Evolutionary conservation across 2,329 filamentous ascomycete genomes (phyloP), one percentile per base, ranked within the genome.

Genomic region (Fusarium graminum): DNA sequence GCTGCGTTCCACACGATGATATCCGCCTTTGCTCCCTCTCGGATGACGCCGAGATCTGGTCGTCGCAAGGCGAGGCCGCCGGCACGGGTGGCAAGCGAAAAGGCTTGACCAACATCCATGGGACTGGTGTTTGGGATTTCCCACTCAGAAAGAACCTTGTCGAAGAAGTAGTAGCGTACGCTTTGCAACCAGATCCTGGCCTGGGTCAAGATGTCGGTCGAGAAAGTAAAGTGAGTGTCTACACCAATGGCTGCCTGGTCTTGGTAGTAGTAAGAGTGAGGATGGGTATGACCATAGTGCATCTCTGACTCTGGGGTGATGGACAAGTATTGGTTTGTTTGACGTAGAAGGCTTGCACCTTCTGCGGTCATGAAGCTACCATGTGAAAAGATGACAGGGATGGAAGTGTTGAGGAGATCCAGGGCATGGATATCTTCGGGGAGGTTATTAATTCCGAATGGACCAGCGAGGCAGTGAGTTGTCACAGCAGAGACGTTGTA

Each of bases 271-370:
- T 82, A 77, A 17, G 75, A 78, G 36, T 74, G 69, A 2, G 79
- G 77, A 57, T 87, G 83, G 1, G 75, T 77, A 66, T 86, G 83
- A n/a, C 86, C 85, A 72, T 82, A 87, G 70, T 86, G 84, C 78
- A 86, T 82, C 67, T 88, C 86, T 0, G 83, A 85, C 68, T 88
- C 86, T 2, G 85, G 84, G 0, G 86, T 88, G 58, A 85, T 85
- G 50, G 84, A 85, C 40, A 88, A 74, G 74, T 83, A 83, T 49
- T 86, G 81, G 72, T 87, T 83, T 3, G 79, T 79, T 0, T 73
- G 59, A 12, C 83, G 82, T 1, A 88, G 78, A 1, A 85, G 75
- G 2, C 73, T 52, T 1, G 76, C 75, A 14, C 82, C 80, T 0
- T 63, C 56, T 1, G 77, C 70, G 1, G 80, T 80, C 17, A 86